Evolutionary conservation across 192 early-diverging fungal genomes (phyloP), one percentile per base, ranked within the genome.

Genomic region (Coemansia sp.): DNA sequence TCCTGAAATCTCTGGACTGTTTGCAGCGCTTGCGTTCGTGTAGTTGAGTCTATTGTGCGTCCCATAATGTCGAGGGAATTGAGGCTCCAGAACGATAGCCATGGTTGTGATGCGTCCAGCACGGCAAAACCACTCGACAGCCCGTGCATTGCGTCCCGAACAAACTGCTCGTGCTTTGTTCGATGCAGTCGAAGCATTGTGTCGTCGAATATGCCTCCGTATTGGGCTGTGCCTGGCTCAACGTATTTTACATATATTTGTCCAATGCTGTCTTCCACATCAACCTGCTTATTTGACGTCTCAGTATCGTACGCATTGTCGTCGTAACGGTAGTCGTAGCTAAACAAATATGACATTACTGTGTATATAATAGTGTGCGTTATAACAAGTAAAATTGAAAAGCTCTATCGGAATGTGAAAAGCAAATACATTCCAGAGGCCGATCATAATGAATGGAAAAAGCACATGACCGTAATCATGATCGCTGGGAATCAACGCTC

Each of bases 41-140:
- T 52, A 19, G 66, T 68, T 4, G 64, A 55, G 25, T 86, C 71
- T 35, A 94, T 75, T 4, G 66, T 66, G 38, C 79, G 62, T 15
- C 84, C 88, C 51, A 98, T 62, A 2, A 98, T 76, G 72, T 89
- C 90, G 7, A 96, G 82, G 2, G 92, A 81, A 59, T 96, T 93
- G 41, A 94, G 62, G 23, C 89, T 88, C 96, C 96, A 98, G 61
- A 92, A 95, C 7, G 88, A 79, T 23, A 98, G 73, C 96, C 96
- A 98, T 22, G 94, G 93, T 64, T 88, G 88, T 58, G 86, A 88
- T 11, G 96, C 89, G 72, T 98, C 96, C 24, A 94, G 82, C 0
- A 75, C 82, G 5, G 86, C 79, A 57, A 86, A 88, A 51, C 77
- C 80, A 22, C 75, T 59, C 7, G 83, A 76, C 25, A 93, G 71